phyloP scores from a whole-genome alignment of 495 filamentous ascomycete species.

The Aspergillus incahuasiensis region DNA sequence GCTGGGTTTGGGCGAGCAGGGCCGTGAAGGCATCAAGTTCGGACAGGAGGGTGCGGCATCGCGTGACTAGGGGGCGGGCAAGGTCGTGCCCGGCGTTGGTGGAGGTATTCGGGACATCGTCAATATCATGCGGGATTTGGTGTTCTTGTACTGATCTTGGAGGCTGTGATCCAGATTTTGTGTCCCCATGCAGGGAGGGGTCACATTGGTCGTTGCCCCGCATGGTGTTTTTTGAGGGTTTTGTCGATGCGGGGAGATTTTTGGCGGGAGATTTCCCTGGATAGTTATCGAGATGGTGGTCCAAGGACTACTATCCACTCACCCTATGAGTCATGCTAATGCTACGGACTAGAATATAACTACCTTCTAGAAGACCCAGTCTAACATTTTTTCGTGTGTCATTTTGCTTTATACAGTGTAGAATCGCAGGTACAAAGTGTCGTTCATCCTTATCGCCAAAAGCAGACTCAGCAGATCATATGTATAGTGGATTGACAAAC shows the following conservation, averaged over 20 bases:
- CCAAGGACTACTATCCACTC: background rate
- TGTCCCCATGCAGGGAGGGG: background rate
- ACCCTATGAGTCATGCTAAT: background rate
- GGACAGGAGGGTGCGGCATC: conserved; percentile 39
- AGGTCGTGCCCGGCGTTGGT: conserved; percentile 4
- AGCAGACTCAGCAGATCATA: conserved; percentile 1
- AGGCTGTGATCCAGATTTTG: background rate
- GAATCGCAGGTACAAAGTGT: conserved; percentile 2
- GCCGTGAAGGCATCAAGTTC: conserved; percentile 46
- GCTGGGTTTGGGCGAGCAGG: conserved; percentile 39
- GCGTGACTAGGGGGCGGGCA: conserved; percentile 30
- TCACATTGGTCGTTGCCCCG: background rate
- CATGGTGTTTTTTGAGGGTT: background rate
- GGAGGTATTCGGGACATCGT: background rate
- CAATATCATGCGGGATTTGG: background rate
- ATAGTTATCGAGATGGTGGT: background rate
- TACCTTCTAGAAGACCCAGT: background rate
- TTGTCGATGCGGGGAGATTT: background rate
- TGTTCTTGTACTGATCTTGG: background rate
- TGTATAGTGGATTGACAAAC: conserved; percentile 1
- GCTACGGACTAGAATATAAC: background rate
- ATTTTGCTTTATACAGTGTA: conserved; percentile 6
- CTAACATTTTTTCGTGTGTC: background rate
- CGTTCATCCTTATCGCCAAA: conserved; percentile 12
- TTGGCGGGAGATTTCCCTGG: background rate